A percentile compares a stretch with the other conserved stretches of the same genome.
These are phyloP conservation scores for Paramarasmius palmivorus DNA, from an alignment of 1,284 basidiomycete genomes.

Conservation along the genomic window DNA sequence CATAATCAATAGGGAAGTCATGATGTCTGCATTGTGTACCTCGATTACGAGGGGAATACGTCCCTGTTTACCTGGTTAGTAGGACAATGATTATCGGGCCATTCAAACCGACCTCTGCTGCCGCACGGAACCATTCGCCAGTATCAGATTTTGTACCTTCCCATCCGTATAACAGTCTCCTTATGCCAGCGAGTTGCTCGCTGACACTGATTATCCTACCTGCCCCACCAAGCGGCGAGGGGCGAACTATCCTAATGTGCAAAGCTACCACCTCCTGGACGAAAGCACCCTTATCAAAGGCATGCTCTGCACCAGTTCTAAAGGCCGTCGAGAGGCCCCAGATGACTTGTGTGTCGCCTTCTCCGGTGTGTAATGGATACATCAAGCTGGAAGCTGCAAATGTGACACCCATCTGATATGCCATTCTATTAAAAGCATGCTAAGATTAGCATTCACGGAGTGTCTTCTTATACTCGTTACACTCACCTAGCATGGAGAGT, in stretches of 20 bases:
- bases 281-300: slow-evolving; percentile 68
- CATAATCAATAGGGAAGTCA: slow-evolving; percentile 73
- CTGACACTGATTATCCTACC: slow-evolving; percentile 52
- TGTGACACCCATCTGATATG: slow-evolving; percentile 69
- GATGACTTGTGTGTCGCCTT: slow-evolving; percentile 41
- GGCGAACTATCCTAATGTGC: slow-evolving; percentile 58
- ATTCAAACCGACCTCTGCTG: slow-evolving; percentile 49
- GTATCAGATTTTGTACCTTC: slow-evolving; percentile 46
- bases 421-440: slow-evolving; percentile 40
- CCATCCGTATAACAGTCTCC: slow-evolving; percentile 53
- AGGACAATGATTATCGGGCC: neutral
- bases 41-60: slow-evolving; percentile 66
- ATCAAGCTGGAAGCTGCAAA: slow-evolving; percentile 50
- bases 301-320: slow-evolving; percentile 59
- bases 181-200: slow-evolving; percentile 71
- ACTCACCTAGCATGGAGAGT: slow-evolving; percentile 72
- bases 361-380: slow-evolving; percentile 39
- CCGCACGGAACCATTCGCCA: slow-evolving; percentile 57
- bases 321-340: slow-evolving; percentile 69
- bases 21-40: slow-evolving; percentile 74
- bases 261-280: slow-evolving; percentile 70
- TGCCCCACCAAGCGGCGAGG: slow-evolving; percentile 2
- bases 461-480: no score
- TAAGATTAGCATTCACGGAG: slow-evolving; percentile 20
- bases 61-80: slow-evolving; percentile 31